A percentile compares a stretch with the other conserved stretches of the same genome.
Evolutionary conservation across 2,329 filamentous ascomycete species (phyloP).

Genomic region (Talaromyces marneffei): DNA sequence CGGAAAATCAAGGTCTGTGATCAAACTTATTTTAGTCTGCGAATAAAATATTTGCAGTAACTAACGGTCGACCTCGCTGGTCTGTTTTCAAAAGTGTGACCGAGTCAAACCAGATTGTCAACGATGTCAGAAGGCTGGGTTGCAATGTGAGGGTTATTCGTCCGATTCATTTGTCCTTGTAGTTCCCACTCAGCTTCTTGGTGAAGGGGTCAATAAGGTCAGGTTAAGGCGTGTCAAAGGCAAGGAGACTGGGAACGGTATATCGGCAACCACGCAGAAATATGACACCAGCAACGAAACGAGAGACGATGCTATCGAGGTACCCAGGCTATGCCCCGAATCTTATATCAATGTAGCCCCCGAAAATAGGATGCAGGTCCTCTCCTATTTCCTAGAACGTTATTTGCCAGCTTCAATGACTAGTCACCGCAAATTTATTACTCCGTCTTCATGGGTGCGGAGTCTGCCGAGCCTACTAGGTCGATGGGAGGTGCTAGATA

Average conservation of each 20-base stretch:
- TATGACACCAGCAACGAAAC: not conserved
- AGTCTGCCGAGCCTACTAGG: conserved; percentile 11
- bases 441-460: conserved; percentile 13
- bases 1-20: conserved; percentile 13
- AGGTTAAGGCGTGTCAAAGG: conserved; percentile 6
- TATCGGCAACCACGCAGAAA: not conserved
- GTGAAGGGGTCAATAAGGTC: conserved; percentile 1
- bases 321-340: not conserved
- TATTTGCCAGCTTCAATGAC: conserved; percentile 13
- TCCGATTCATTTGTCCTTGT: conserved; percentile 13
- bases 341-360: conserved; percentile 12
- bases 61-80: not conserved
- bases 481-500: conserved; percentile 10
- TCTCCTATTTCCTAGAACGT: conserved; percentile 13
- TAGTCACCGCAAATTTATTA: conserved; percentile 7
- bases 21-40: not conserved
- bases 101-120: conserved; percentile 12
- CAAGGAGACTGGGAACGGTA: not conserved
- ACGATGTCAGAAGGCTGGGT: conserved; percentile 11
- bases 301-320: not conserved
- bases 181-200: conserved; percentile 3
- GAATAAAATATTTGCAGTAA: not conserved
- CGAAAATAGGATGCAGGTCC: conserved; percentile 12
- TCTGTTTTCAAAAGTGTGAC: conserved; percentile 7
- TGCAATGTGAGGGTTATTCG: conserved; percentile 11